These are phyloP conservation scores for Ceratobasidium sp. DNA, from an alignment of 1,284 basidiomycete species.

Conservation along the genomic window DNA sequence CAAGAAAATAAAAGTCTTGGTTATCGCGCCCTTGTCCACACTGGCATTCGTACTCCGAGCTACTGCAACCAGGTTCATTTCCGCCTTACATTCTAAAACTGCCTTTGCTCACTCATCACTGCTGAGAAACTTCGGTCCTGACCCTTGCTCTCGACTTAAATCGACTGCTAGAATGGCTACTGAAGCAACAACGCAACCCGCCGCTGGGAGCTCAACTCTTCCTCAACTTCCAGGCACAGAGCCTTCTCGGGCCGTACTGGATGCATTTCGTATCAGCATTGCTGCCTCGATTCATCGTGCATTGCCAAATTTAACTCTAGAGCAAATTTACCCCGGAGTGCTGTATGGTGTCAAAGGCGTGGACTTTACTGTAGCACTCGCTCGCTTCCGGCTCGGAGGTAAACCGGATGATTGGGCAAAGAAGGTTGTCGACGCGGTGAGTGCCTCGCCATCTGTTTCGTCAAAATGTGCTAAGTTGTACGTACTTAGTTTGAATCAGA, in stretches of 20 bases:
- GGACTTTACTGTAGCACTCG: conserved; percentile 92
- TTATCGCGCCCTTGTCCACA: conserved; percentile 12
- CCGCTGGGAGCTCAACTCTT: conserved; percentile 49
- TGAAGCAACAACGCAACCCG: conserved; percentile 1
- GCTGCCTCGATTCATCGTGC: conserved; percentile 80
- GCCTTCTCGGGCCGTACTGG: conserved; percentile 76
- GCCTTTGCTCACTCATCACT: not conserved
- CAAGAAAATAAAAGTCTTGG: conserved; percentile 1
- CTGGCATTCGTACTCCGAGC: conserved; percentile 19
- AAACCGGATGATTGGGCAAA: conserved; percentile 83
- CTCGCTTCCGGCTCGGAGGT: conserved; percentile 87
- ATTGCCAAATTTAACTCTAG: conserved; percentile 72
- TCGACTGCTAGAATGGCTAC: conserved; percentile 22
- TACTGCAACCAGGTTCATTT: not conserved
- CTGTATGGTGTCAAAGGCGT: conserved; percentile 92
- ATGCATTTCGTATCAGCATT: conserved; percentile 86
- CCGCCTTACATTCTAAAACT: not conserved
- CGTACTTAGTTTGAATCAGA: conserved; percentile 70
- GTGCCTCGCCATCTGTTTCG: conserved; percentile 50
- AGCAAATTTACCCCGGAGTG: conserved; percentile 84
- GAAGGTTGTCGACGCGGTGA: conserved; percentile 77
- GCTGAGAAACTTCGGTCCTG: not conserved
- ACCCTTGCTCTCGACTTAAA: not conserved
- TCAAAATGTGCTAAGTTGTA: not conserved
- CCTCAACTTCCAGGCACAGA: conserved; percentile 74